Base-by-base conservation (phyloP, 2,329 filamentous ascomycete species). In the Apiospora rasikravindrae region DNA sequence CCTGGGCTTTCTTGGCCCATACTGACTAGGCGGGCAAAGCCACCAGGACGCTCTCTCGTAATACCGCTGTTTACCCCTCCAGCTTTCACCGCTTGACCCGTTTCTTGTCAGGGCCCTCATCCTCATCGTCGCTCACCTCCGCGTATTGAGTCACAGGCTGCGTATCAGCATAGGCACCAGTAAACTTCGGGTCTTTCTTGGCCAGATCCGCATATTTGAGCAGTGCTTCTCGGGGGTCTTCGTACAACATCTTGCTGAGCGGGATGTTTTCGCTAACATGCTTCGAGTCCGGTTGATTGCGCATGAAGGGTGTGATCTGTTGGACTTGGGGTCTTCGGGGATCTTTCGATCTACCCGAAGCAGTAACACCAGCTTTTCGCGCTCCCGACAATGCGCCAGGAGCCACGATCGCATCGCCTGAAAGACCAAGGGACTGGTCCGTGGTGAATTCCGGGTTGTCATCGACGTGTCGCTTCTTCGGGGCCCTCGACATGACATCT, bases 141-240 rank as follows among this genome's bases (percentile, higher is more conserved):
- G 93, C 93, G 84, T 97, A 99, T 76, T 98, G 92, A 37, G 95
- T 94, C 76, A 95, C 92, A 0, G 96, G 96, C 84, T 98, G 96
- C 49, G 95, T 98, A 77, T 92, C 88, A 79, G 93, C 93, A 93
- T 95, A 99, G 22, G 95, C 96, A 76, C 93, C 94, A 42, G 96
- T 99, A 80, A 98, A 99, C 77, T 98, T 88, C 0, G 95, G 96
- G 80, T 98, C 95, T 80, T 94, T 96, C 83, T 97, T 91, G 16
- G 95, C 95, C 80, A 97, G 92, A 71, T 97, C 94, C 49, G 95
- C 96, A 86, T 98, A 99, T 84, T 97, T 98, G 73, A 99, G 84
- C 79, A 99, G 84, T 66, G 96, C 96, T 83, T 98, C 96, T 75
- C 96, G 88, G 0, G 96, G 96, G 84, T 99, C 96, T 81, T 99